A percentile compares a stretch with the other conserved stretches of the same genome.
Conservation (phyloP, 75 land plant species). For the Adiantum capillusveneris region DNA sequence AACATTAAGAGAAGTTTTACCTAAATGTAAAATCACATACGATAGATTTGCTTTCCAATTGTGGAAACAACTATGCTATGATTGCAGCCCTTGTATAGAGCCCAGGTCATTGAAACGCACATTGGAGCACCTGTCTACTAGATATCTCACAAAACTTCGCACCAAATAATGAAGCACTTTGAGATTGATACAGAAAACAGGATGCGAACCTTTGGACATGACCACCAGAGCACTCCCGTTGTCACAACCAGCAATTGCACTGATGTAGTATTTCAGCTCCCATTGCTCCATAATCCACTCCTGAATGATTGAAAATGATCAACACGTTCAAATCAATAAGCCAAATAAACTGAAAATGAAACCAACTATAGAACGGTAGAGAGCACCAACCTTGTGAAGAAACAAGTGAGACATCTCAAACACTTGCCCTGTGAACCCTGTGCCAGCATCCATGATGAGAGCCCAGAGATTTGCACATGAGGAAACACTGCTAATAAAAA, state of each 20-base stretch:
- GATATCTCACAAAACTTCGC: not conserved
- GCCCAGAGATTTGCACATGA: slow-evolving; percentile 65
- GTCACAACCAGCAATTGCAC: slow-evolving; percentile 49
- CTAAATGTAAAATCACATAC: too few relatives aligned
- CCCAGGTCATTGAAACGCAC: not conserved
- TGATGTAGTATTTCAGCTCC: slow-evolving; percentile 71
- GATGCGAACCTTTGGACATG: slow-evolving; percentile 58
- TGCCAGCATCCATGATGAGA: slow-evolving; percentile 77
- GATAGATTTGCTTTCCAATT: not conserved
- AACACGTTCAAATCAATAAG: not conserved
- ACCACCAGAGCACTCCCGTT: slow-evolving; percentile 71
- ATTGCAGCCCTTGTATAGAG: too few relatives aligned
- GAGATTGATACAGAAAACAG: not conserved
- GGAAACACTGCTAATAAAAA: slow-evolving; percentile 61
- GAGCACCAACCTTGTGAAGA: slow-evolving; percentile 54
- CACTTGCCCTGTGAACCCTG: slow-evolving; percentile 57
- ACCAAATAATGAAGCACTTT: too few relatives aligned
- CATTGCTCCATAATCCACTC: slow-evolving; percentile 82
- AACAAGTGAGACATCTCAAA: slow-evolving; percentile 59
- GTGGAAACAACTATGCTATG: not conserved
- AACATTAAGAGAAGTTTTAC: not conserved
- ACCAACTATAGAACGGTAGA: too few relatives aligned
- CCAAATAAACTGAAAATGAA: not conserved
- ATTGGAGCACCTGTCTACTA: not conserved
- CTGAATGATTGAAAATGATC: slow-evolving; percentile 17